These are phyloP conservation scores for Aspergillus oerlinghausenensis DNA, from an alignment of 2,329 filamentous ascomycete genomes.

Conservation along the genomic window DNA sequence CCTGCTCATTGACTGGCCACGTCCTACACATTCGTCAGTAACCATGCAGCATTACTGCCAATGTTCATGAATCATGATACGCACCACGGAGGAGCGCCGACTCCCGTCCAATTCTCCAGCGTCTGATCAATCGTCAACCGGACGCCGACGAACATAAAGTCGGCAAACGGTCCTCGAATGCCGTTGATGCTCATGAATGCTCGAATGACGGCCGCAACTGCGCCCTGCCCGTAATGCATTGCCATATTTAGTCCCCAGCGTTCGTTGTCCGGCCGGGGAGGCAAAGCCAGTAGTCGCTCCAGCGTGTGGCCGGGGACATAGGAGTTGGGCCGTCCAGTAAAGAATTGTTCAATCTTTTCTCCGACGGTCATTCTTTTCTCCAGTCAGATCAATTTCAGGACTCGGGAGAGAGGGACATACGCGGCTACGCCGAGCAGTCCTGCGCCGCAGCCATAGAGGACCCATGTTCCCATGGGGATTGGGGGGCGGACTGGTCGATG, in stretches of 20 bases:
- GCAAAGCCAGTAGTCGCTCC: not conserved
- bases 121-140: slow-evolving; percentile 1
- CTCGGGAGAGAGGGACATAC: not conserved
- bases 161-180: slow-evolving; percentile 2
- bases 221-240: slow-evolving; percentile 4
- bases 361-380: not conserved
- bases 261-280: not conserved
- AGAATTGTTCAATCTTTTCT: slow-evolving; percentile 5
- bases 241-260: not conserved
- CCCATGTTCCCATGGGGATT: not conserved
- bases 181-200: slow-evolving; percentile 1
- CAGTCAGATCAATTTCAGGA: not conserved
- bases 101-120: slow-evolving; percentile 2
- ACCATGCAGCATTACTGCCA: too few relatives aligned
- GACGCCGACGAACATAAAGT: slow-evolving; percentile 2
- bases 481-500: not conserved
- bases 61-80: too few relatives aligned
- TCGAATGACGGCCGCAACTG: slow-evolving; percentile 1
- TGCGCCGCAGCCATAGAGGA: slow-evolving; percentile 2
- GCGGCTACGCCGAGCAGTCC: slow-evolving; percentile 2
- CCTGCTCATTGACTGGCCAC: slow-evolving; percentile 6
- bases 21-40: slow-evolving; percentile 9
- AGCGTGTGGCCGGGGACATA: slow-evolving; percentile 2
- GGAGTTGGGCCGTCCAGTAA: slow-evolving; percentile 3
- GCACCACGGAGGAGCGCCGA: slow-evolving; percentile 1